Base-by-base conservation (phyloP, 805 yeast species). In the Lipomyces sp. region DNA sequence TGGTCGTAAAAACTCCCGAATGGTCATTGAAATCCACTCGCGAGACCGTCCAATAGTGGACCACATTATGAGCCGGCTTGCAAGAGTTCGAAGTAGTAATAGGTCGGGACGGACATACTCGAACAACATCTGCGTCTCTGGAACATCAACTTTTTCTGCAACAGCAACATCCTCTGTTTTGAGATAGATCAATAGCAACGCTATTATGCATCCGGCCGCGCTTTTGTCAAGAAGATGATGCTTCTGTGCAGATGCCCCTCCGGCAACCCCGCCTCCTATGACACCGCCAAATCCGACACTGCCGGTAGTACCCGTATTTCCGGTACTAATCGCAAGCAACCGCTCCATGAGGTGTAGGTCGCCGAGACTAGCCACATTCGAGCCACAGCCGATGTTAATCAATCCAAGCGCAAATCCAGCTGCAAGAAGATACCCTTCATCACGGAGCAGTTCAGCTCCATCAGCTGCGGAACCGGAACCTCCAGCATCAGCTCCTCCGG, bases 321-420 rank as follows among this genome's bases (percentile, higher is more conserved):
- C 81, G 0, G 83, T 80, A 0, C 92, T 90, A 64, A 85, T 78
- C 0, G 86, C 79, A 53, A 88, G 74, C 45, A 92, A 78, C 59
- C 79, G 80, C 65, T 88, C 92, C 32, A 87, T 84, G 4, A 90
- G 83, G 71, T 83, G 87, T 0, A 88, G 82, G 73, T 89, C 95
- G 66, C 84, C 84, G 55, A 86, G 76, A 0, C 87, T 87, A 58
- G 83, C 79, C 59, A 88, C 76, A 66, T 84, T 85, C 61, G 84
- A 83, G 0, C 95, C 96, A 64, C 85, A 84, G 0, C 96, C 97
- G 37, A 92, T 76, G 73, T 93, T 92, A 15, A 92, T 87, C 64
- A 87, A 84, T 0, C 99, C 99, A 18, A 93, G 77, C 0, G 97
- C 86, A 53, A 94, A 84, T 0, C 99, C 99, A 0, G 96, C 96